Percentiles rank a stretch among this genome's conserved stretches.
These are phyloP conservation scores for Nemania bipapillata DNA, from an alignment of 2,329 filamentous ascomycete genomes.

Conservation along the genomic window DNA sequence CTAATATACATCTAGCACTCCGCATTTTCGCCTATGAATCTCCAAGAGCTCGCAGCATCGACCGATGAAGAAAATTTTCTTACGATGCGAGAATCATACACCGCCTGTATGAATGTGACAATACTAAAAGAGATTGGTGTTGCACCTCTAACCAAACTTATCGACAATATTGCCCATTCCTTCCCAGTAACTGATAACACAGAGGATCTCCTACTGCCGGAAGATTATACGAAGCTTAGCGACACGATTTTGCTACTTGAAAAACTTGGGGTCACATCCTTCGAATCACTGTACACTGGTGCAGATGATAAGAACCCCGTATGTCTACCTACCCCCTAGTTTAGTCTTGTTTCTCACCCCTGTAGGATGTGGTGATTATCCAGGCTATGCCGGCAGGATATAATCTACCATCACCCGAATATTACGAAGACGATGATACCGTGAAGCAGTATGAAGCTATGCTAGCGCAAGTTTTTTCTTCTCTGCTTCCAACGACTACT, in stretches of 20 bases:
- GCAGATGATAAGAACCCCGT: conserved; percentile 59
- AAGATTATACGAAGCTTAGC: conserved; percentile 53
- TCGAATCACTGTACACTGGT: conserved; percentile 53
- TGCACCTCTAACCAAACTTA: conserved; percentile 65
- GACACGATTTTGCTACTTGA: conserved; percentile 61
- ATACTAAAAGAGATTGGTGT: conserved; percentile 65
- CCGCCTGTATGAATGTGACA: conserved; percentile 72
- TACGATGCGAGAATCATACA: conserved; percentile 72
- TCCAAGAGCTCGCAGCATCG: conserved; percentile 53
- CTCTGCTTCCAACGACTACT: conserved; percentile 46
- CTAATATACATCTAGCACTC: conserved; percentile 56
- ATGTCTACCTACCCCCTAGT: conserved; percentile 22
- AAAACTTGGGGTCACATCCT: conserved; percentile 57
- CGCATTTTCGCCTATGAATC: conserved; percentile 58
- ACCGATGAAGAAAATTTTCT: conserved; percentile 71
- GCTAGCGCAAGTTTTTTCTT: conserved; percentile 55
- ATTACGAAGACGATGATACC: conserved; percentile 66
- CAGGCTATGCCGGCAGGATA: conserved; percentile 59
- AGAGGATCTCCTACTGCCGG: conserved; percentile 41
- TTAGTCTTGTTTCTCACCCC: conserved; percentile 16
- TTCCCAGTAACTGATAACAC: conserved; percentile 54
- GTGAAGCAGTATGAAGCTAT: conserved; percentile 62
- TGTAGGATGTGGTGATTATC: conserved; percentile 51
- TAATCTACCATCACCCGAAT: conserved; percentile 71
- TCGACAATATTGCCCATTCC: conserved; percentile 62